Evolutionary conservation across 352 stramenopile species (phyloP), one percentile per base, ranked within the genome.

Genomic region (Globisporangium nodosum): DNA sequence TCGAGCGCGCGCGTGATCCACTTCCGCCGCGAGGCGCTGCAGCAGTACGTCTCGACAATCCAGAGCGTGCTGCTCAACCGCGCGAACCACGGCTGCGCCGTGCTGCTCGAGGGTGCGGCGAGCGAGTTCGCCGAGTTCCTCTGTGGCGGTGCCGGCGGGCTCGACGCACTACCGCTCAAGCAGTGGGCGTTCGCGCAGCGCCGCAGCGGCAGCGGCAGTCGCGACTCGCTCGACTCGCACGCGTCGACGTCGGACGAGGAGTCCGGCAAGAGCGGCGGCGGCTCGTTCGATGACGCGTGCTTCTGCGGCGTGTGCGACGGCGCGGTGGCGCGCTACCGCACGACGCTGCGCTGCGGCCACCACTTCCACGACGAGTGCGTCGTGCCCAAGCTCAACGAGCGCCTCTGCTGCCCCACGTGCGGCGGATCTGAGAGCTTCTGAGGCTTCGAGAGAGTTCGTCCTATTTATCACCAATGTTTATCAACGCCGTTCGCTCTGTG

Each of bases 351-450:
- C 13, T 84, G 72, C 54, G 67, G 74, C 37, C 72, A 84, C 30
- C 49, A 63, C 5, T 84, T 81, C 65, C 74, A 84, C 61, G 70
- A 84, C 48, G 74, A 81, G 60, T 84, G 74, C 68, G 64, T 76
- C 48, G 51, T 84, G 24, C 49, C 47, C 21, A 54, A 66, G 33
- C 65, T 84, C n/a, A 84, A 84, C 58, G 57, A 69, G 45, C 24
- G 24, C 24, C 24, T 27, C 24, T 27, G 24, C 24, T 27, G 24
- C 1, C 24, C 24, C 24, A 27, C 24, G 24, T 27, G 24, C 24
- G 24, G 24, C 24, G 24, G 24, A 27, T 27, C 24, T 27, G 24
- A 27, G 24, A 27, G 24, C 24, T 27, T 27, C 24, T 27, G 24
- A 27, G 24, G 24, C 24, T 27, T 27, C 24, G 1, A 27, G 24